Percentiles rank a stretch among this genome's conserved stretches.
These are phyloP conservation scores for Neofusicoccum ribis DNA, from an alignment of 2,329 filamentous ascomycete species.

Conservation along the genomic window DNA sequence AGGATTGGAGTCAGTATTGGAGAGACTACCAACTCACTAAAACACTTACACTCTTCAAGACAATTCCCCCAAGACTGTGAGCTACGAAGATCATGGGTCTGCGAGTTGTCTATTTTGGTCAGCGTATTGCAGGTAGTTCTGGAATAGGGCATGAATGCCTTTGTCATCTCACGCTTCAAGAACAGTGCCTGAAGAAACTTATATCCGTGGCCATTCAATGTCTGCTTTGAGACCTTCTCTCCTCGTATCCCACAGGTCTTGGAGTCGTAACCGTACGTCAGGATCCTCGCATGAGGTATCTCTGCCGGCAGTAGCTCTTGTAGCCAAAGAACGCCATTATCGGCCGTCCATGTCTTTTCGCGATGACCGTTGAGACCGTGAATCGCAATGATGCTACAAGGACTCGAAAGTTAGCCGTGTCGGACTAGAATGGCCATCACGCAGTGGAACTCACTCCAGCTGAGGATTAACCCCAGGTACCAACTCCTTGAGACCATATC, in stretches of 20 bases:
- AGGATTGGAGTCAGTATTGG: background rate
- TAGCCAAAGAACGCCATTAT: constrained; percentile 27
- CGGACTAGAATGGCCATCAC: no score
- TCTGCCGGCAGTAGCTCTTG: constrained; percentile 28
- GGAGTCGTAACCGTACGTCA: constrained; percentile 40
- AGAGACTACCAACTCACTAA: background rate
- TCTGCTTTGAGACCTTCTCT: constrained; percentile 27
- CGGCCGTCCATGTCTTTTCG: constrained; percentile 29
- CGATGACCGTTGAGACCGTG: constrained; percentile 30
- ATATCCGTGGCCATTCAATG: constrained; percentile 37
- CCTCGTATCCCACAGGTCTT: constrained; percentile 28
- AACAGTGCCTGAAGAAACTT: constrained; percentile 37
- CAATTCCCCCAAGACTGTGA: constrained; percentile 36
- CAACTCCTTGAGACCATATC: no score
- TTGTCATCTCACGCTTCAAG: constrained; percentile 27
- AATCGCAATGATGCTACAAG: constrained; percentile 27
- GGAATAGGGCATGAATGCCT: constrained; percentile 21
- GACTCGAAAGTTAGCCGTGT: no score
- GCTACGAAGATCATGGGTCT: constrained; percentile 36
- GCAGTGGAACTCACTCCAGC: no score
- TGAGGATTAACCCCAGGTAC: no score
- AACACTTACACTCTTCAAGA: constrained; percentile 32
- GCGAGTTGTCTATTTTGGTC: constrained; percentile 26
- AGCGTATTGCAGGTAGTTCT: background rate
- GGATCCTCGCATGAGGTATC: constrained; percentile 34